Percentiles rank a stretch among this genome's conserved stretches.
These are phyloP conservation scores for Tephrocybe rancida DNA, from an alignment of 768 basidiomycete species.

Conservation along the genomic window DNA sequence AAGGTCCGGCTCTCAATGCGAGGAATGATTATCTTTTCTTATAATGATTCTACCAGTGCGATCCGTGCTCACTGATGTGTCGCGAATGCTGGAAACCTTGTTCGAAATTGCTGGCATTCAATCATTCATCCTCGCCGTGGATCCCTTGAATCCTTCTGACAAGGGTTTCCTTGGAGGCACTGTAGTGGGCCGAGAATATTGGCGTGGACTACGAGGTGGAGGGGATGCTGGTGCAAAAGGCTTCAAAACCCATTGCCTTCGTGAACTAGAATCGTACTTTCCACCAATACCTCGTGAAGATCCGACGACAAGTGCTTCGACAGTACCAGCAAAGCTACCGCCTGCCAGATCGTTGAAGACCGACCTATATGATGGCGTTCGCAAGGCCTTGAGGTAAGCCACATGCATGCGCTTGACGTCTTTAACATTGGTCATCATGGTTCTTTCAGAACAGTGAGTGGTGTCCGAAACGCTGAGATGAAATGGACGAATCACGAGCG, in stretches of 20 bases:
- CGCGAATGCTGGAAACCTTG: conserved; percentile 57
- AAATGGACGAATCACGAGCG: conserved; percentile 72
- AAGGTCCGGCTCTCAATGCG: conserved; percentile 20
- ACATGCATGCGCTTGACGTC: conserved; percentile 3
- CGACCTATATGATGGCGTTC: conserved; percentile 56
- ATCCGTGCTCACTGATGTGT: conserved; percentile 48
- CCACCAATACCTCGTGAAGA: conserved; percentile 10
- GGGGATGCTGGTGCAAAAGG: conserved; percentile 58
- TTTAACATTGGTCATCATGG: background rate
- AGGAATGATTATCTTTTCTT: conserved; percentile 11
- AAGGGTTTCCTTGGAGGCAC: conserved; percentile 68
- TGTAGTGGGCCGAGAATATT: conserved; percentile 62
- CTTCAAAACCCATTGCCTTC: conserved; percentile 51
- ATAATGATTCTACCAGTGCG: conserved; percentile 37
- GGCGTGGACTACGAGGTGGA: conserved; percentile 61
- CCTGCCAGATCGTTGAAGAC: conserved; percentile 47
- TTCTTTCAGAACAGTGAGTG: conserved; percentile 48
- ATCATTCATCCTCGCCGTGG: conserved; percentile 63
- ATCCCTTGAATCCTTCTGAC: conserved; percentile 48
- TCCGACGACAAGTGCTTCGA: conserved; percentile 10
- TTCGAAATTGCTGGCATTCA: conserved; percentile 52
- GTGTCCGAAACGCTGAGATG: conserved; percentile 70
- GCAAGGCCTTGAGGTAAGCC: conserved; percentile 54
- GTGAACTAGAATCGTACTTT: conserved; percentile 22
- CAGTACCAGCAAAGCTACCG: conserved; percentile 21